These are phyloP conservation scores for Ascochyta clinopodiicola DNA, from an alignment of 2,329 filamentous ascomycete genomes.

Conservation along the genomic window DNA sequence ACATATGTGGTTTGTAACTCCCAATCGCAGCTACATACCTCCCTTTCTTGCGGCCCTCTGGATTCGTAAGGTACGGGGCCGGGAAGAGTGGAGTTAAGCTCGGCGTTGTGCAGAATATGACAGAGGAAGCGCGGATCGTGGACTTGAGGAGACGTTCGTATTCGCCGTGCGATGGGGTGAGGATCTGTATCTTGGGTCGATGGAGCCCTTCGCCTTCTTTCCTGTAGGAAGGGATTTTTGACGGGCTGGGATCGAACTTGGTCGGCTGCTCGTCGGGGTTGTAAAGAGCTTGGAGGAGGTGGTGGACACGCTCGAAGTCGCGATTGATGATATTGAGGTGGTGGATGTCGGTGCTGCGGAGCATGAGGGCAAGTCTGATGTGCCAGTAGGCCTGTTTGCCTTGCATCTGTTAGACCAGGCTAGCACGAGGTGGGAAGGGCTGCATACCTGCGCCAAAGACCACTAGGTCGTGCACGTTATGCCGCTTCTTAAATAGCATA, in stretches of 20 bases:
- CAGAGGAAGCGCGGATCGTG: conserved; percentile 74
- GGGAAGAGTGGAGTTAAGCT: conserved; percentile 78
- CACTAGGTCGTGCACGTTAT: conserved; percentile 74
- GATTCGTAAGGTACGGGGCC: conserved; percentile 71
- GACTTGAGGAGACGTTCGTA: conserved; percentile 71
- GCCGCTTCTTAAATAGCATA: conserved; percentile 67
- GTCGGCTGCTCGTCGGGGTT: conserved; percentile 48
- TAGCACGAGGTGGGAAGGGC: no score
- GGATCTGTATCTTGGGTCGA: conserved; percentile 67
- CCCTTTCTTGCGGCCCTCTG: conserved; percentile 72
- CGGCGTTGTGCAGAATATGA: conserved; percentile 89
- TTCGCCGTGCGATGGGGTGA: conserved; percentile 75
- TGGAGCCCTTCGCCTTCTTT: conserved; percentile 26
- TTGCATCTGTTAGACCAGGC: background rate
- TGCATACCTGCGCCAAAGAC: conserved; percentile 79
- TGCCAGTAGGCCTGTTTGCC: conserved; percentile 91
- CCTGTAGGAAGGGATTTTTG: conserved; percentile 24
- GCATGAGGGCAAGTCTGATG: conserved; percentile 79
- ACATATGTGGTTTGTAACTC: conserved; percentile 75
- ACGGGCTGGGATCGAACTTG: conserved; percentile 18
- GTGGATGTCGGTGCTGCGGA: conserved; percentile 72
- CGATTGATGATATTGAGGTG: conserved; percentile 85
- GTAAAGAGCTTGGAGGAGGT: conserved; percentile 63
- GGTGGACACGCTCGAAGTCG: conserved; percentile 65
- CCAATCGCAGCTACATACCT: conserved; percentile 76